A percentile compares a stretch with the other conserved stretches of the same genome.
Evolutionary conservation across 306 rosid species (phyloP).

Genomic region (Castanea mollissima): DNA sequence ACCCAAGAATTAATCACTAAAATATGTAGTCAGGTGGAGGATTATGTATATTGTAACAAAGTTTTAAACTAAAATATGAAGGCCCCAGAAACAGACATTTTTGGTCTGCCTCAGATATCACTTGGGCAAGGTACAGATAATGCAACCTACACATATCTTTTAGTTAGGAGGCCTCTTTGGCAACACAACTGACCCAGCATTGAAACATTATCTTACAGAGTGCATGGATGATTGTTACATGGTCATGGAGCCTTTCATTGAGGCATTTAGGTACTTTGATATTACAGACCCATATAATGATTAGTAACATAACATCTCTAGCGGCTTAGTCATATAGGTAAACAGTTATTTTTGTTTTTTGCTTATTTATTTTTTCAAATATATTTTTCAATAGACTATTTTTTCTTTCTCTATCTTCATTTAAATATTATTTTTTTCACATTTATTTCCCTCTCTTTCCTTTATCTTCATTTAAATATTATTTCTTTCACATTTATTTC

Average conservation of each 20-base stretch:
- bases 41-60: slow-evolving; percentile 28
- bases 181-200: background rate
- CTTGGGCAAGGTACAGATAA: background rate
- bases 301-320: too few relatives aligned
- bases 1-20: slow-evolving; percentile 11
- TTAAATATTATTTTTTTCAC: too few relatives aligned
- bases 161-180: background rate
- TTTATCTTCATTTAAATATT: too few relatives aligned
- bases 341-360: too few relatives aligned
- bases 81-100: background rate
- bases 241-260: background rate
- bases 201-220: background rate
- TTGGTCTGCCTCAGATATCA: slow-evolving; percentile 25
- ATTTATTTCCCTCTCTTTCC: too few relatives aligned
- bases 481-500: too few relatives aligned
- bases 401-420: too few relatives aligned
- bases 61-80: slow-evolving; percentile 14
- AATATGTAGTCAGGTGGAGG: slow-evolving; percentile 23
- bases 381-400: too few relatives aligned
- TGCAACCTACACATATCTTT: slow-evolving; percentile 10
- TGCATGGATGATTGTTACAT: slow-evolving; percentile 1
- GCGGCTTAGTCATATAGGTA: too few relatives aligned
- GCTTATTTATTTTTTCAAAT: too few relatives aligned
- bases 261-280: background rate
- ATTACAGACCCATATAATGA: background rate